phyloP scores from a whole-genome alignment of 2,329 filamentous ascomycete species.

The Fusarium decemcellulare region DNA sequence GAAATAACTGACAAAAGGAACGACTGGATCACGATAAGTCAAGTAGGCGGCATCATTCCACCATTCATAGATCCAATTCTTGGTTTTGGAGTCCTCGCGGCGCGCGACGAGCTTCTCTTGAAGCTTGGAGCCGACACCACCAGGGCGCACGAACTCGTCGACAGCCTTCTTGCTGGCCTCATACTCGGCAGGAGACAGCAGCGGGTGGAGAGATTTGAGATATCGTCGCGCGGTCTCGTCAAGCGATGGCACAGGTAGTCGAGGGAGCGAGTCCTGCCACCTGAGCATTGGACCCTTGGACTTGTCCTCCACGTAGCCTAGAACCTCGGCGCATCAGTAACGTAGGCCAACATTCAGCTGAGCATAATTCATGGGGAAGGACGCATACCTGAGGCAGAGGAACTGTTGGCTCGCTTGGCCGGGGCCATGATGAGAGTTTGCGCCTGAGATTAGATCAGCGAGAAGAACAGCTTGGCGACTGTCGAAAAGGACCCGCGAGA shows the following conservation, averaged over 20 bases:
- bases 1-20: constrained; percentile 99
- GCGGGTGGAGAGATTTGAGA: constrained; percentile 82
- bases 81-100: constrained; percentile 82
- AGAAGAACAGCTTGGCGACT: neutral
- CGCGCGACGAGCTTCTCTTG: constrained; percentile 89
- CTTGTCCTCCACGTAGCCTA: constrained; percentile 85
- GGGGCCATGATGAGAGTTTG: constrained; percentile 64
- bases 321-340: constrained; percentile 37
- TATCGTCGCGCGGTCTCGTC: constrained; percentile 87
- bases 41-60: constrained; percentile 98
- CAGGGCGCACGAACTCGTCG: constrained; percentile 89
- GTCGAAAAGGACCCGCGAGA: neutral
- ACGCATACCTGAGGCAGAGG: constrained; percentile 61
- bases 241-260: constrained; percentile 83
- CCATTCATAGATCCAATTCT: constrained; percentile 98
- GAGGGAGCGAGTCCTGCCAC: constrained; percentile 88
- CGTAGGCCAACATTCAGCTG: neutral
- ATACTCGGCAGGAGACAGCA: constrained; percentile 78
- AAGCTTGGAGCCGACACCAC: constrained; percentile 84
- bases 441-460: constrained; percentile 28
- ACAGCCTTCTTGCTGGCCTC: constrained; percentile 86
- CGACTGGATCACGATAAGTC: constrained; percentile 92
- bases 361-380: neutral
- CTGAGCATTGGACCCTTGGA: constrained; percentile 86
- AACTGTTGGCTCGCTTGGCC: constrained; percentile 70